Conservation (phyloP, 106 monocot species). For the Apostasia shenzhenica region DNA sequence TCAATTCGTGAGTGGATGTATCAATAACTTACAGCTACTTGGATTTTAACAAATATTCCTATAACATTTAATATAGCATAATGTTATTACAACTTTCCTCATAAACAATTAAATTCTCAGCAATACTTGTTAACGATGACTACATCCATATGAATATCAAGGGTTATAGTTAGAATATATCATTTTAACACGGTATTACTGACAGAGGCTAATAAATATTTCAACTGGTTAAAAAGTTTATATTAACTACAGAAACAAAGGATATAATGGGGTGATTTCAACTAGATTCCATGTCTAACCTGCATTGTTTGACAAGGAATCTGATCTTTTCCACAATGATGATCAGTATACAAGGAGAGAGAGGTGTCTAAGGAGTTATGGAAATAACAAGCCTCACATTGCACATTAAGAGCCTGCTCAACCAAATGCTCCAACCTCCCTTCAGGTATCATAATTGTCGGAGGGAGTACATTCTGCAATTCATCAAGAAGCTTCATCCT, state of each 20-base stretch:
- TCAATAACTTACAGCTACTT: no score
- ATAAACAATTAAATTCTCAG: no score
- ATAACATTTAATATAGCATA: no score
- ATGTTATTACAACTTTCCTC: no score
- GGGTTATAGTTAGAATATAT: no score
- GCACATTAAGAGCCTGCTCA: constrained; percentile 58
- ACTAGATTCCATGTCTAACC: constrained; percentile 16
- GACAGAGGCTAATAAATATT: background rate
- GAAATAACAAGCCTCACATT: constrained; percentile 49
- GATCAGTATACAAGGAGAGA: constrained; percentile 62
- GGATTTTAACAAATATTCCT: no score
- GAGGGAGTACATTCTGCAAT: constrained; percentile 57
- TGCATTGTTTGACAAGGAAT: constrained; percentile 54
- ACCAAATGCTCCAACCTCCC: constrained; percentile 59
- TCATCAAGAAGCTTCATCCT: constrained; percentile 52
- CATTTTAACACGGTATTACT: no score
- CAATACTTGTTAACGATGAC: background rate
- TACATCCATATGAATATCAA: background rate
- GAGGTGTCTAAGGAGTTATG: constrained; percentile 50
- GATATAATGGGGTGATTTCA: no score
- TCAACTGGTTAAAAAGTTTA: background rate
- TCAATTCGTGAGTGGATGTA: no score
- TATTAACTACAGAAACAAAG: no score
- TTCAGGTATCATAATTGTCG: constrained; percentile 51
- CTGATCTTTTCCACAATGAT: constrained; percentile 60